These are phyloP conservation scores for Ceratocystis smalleyi DNA, from an alignment of 2,329 filamentous ascomycete species.

Conservation along the genomic window DNA sequence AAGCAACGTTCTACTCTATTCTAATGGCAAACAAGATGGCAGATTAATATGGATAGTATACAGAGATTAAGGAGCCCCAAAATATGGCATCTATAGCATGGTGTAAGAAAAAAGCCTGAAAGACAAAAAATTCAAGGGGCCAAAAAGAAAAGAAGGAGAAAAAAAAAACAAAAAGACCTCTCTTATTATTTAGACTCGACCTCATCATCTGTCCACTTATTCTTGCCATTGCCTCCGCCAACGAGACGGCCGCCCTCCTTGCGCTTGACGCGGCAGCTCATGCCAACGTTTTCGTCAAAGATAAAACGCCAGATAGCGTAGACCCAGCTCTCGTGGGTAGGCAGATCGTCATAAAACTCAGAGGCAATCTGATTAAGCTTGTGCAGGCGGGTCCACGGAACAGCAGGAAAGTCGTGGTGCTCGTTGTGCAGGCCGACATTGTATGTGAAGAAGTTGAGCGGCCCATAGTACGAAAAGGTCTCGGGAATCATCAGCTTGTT, in stretches of 20 bases:
- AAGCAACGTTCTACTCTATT: too few species aligned
- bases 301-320: conserved; percentile 95
- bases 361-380: conserved; percentile 61
- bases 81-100: neutral
- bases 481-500: conserved; percentile 61
- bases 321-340: conserved; percentile 77
- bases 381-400: conserved; percentile 82
- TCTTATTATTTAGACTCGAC: conserved; percentile 40
- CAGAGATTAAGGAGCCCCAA: neutral
- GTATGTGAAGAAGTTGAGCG: conserved; percentile 83
- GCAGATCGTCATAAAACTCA: conserved; percentile 84
- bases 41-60: neutral
- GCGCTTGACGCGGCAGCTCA: conserved; percentile 87
- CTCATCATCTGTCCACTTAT: conserved; percentile 38
- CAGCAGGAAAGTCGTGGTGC: conserved; percentile 94
- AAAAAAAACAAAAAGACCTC: neutral
- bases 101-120: neutral
- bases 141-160: neutral
- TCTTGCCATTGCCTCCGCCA: conserved; percentile 42
- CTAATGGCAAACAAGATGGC: too few species aligned
- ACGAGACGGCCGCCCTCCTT: conserved; percentile 56
- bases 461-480: conserved; percentile 93
- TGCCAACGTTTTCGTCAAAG: conserved; percentile 71
- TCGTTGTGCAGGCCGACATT: conserved; percentile 98
- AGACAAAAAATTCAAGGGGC: neutral